These are phyloP conservation scores for Fusarium piperis DNA, from an alignment of 2,329 filamentous ascomycete species.

Conservation along the genomic window DNA sequence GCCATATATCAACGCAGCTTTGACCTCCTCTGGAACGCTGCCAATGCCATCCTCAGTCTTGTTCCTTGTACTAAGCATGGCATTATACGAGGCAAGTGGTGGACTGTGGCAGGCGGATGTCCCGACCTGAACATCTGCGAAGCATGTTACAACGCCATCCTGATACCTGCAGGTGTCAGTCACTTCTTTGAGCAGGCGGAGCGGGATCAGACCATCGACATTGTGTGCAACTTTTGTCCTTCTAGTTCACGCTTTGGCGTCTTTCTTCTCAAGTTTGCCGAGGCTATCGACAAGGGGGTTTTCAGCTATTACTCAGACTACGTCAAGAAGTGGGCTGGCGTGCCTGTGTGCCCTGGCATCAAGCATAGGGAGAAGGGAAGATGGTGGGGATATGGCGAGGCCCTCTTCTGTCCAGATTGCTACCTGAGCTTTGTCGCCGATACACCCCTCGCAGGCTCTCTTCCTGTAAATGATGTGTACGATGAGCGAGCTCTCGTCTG, in stretches of 20 bases:
- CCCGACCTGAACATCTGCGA: slow-evolving; percentile 45
- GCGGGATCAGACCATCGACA: slow-evolving; percentile 22
- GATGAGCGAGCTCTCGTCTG: slow-evolving; percentile 45
- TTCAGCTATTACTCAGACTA: slow-evolving; percentile 43
- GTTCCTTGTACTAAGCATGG: slow-evolving; percentile 43
- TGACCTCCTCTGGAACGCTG: slow-evolving; percentile 40
- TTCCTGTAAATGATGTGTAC: slow-evolving; percentile 40
- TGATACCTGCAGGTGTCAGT: slow-evolving; percentile 39
- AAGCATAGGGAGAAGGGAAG: slow-evolving; percentile 33
- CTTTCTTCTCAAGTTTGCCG: slow-evolving; percentile 40
- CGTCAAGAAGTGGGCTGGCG: slow-evolving; percentile 42
- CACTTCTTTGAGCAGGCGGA: slow-evolving; percentile 43
- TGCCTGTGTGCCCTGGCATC: slow-evolving; percentile 45
- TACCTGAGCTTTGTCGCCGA: slow-evolving; percentile 44
- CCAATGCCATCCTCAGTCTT: slow-evolving; percentile 32
- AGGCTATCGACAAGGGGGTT: slow-evolving; percentile 47
- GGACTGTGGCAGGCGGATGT: slow-evolving; percentile 42
- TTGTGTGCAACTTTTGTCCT: slow-evolving; percentile 46
- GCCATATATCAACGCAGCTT: slow-evolving; percentile 41
- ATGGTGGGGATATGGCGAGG: slow-evolving; percentile 51
- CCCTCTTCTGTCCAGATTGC: slow-evolving; percentile 48
- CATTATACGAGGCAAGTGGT: slow-evolving; percentile 47
- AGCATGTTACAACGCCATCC: slow-evolving; percentile 46
- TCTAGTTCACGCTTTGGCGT: slow-evolving; percentile 36
- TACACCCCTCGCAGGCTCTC: slow-evolving; percentile 37